Conservation (phyloP, 495 filamentous ascomycete genomes). For the Hypomontagnella submonticulosa region DNA sequence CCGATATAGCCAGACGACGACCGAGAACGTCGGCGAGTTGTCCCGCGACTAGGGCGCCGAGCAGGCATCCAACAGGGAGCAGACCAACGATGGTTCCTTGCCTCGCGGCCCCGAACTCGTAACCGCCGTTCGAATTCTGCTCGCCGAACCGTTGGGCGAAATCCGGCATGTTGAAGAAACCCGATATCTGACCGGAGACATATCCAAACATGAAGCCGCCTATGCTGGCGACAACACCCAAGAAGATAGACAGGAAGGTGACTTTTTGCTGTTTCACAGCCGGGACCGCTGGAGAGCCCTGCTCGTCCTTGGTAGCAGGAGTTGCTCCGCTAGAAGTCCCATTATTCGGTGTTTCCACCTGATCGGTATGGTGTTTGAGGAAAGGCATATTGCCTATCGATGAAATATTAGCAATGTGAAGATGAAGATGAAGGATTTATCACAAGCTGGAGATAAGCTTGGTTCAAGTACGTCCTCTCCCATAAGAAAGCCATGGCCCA, state of each 20-base stretch:
- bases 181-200: conserved; percentile 63
- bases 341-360: conserved; percentile 36
- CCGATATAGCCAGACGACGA: conserved; percentile 59
- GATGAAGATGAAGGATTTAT: conserved; percentile 12
- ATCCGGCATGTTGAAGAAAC: conserved; percentile 71
- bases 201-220: conserved; percentile 87
- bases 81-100: conserved; percentile 66
- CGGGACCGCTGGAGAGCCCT: conserved; percentile 11
- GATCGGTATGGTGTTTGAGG: conserved; percentile 35
- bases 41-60: conserved; percentile 74
- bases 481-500: conserved; percentile 18
- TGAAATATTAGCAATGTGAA: background rate
- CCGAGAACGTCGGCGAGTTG: conserved; percentile 61
- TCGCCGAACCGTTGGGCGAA: conserved; percentile 62
- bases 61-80: conserved; percentile 73
- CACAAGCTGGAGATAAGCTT: conserved; percentile 26
- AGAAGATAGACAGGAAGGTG: conserved; percentile 52
- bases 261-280: conserved; percentile 40
- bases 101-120: conserved; percentile 59
- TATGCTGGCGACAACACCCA: conserved; percentile 67
- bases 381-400: conserved; percentile 33
- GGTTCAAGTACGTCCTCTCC: conserved; percentile 11
- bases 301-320: conserved; percentile 32
- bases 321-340: conserved; percentile 12
- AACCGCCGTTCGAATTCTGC: conserved; percentile 41